phyloP scores from a whole-genome alignment of 257 asterid genomes.

The Sherardia arvensis region DNA sequence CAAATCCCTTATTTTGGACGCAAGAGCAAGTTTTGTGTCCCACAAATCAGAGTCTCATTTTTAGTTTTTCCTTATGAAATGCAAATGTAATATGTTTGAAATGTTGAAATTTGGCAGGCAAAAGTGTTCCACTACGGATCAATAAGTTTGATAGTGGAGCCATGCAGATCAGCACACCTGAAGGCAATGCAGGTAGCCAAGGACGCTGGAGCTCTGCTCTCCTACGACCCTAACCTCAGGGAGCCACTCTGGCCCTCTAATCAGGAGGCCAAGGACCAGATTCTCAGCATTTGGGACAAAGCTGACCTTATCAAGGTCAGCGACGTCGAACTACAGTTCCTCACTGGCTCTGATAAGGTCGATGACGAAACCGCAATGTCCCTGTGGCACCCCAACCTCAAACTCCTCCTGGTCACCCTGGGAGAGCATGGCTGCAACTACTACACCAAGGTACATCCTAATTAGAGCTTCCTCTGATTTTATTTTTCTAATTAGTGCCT shows the following conservation, averaged over 20 bases:
- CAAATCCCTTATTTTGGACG: too few species aligned
- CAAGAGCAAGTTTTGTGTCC: too few species aligned
- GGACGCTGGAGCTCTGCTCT: conserved; percentile 80
- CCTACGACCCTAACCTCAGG: conserved; percentile 87
- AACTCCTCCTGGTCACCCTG: conserved; percentile 82
- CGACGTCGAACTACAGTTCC: conserved; percentile 79
- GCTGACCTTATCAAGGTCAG: conserved; percentile 93
- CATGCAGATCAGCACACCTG: conserved; percentile 90
- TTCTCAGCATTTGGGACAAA: conserved; percentile 80
- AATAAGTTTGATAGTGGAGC: conserved; percentile 93
- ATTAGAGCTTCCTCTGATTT: too few species aligned
- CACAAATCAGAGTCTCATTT: background rate
- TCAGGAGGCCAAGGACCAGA: conserved; percentile 66
- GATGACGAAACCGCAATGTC: conserved; percentile 79
- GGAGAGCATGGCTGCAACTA: conserved; percentile 88
- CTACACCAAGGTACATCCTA: conserved; percentile 68
- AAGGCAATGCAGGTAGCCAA: conserved; percentile 93
- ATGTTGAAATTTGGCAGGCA: conserved; percentile 27
- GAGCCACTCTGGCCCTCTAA: conserved; percentile 83
- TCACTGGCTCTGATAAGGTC: conserved; percentile 69
- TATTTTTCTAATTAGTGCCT: background rate
- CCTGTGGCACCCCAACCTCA: conserved; percentile 75
- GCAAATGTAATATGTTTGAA: background rate
- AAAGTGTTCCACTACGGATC: conserved; percentile 95
- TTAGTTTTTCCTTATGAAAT: too few species aligned